Percentiles rank a stretch among this genome's conserved stretches.
These are phyloP conservation scores for Puccinia coronata DNA, from an alignment of 1,284 basidiomycete genomes.

Conservation along the genomic window DNA sequence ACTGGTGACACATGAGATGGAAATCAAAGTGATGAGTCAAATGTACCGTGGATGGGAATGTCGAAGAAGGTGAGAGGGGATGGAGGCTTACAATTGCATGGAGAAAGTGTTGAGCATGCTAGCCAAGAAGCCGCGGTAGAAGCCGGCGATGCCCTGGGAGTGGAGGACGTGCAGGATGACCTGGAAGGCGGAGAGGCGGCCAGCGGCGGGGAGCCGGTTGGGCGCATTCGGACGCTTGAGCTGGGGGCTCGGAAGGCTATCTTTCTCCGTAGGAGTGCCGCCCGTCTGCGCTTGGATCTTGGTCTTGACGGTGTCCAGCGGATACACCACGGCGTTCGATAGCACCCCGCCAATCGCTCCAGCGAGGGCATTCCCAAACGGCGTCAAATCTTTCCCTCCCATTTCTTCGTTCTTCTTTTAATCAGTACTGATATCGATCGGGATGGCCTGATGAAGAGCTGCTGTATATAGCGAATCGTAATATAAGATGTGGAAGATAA, in stretches of 20 bases:
- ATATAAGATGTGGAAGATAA: no score
- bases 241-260: conserved; percentile 50
- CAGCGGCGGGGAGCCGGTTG: conserved; percentile 53
- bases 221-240: conserved; percentile 55
- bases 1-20: conserved; percentile 65
- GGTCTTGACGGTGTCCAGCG: conserved; percentile 91
- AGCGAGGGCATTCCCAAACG: conserved; percentile 87
- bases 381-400: conserved; percentile 67
- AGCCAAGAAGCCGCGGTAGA: conserved; percentile 92
- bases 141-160: conserved; percentile 76
- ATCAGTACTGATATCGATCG: no score
- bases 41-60: neutral
- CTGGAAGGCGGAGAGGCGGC: conserved; percentile 52
- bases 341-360: conserved; percentile 93
- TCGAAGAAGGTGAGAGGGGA: neutral
- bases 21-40: neutral
- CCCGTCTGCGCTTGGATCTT: conserved; percentile 74
- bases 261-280: conserved; percentile 57
- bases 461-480: no score
- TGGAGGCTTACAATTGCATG: conserved; percentile 71
- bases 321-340: conserved; percentile 92
- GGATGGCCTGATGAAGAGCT: no score
- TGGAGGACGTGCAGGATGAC: conserved; percentile 69
- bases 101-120: conserved; percentile 98
- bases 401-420: conserved; percentile 1